Conservation (phyloP, 2,329 filamentous ascomycete species). For the Colletotrichum sp. region DNA sequence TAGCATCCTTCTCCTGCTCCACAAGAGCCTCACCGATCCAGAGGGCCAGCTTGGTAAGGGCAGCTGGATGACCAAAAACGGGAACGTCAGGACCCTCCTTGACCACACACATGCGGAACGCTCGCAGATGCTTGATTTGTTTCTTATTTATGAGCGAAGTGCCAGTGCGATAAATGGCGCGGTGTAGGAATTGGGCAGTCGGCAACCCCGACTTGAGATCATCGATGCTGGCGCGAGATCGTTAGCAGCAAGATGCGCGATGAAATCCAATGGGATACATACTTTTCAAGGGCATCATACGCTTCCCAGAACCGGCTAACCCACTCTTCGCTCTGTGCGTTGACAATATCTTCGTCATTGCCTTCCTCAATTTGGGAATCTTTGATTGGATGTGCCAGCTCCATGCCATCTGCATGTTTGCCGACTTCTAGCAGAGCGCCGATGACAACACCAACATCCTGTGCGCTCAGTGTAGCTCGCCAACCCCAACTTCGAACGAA, state of each 20-base stretch:
- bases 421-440: constrained; percentile 94
- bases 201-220: constrained; percentile 78
- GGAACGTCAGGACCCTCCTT: constrained; percentile 91
- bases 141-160: constrained; percentile 91
- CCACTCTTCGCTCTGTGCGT: constrained; percentile 66
- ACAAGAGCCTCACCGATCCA: constrained; percentile 94
- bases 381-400: constrained; percentile 32
- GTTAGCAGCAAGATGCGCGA: constrained; percentile 53
- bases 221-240: constrained; percentile 65
- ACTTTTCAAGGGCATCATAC: constrained; percentile 75
- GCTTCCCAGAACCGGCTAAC: constrained; percentile 73
- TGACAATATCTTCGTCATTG: constrained; percentile 47
- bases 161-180: constrained; percentile 91
- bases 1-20: constrained; percentile 82
- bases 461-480: constrained; percentile 91
- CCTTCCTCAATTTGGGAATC: constrained; percentile 43
- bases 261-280: constrained; percentile 34
- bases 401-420: constrained; percentile 50
- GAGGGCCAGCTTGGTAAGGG: constrained; percentile 88
- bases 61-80: constrained; percentile 93
- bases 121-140: constrained; percentile 89
- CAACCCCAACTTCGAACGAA: constrained; percentile 98
- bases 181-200: constrained; percentile 86
- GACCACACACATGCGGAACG: constrained; percentile 94
- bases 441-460: constrained; percentile 92